Conservation (phyloP, 331 rosid genomes). For the Rosa hybrid region DNA sequence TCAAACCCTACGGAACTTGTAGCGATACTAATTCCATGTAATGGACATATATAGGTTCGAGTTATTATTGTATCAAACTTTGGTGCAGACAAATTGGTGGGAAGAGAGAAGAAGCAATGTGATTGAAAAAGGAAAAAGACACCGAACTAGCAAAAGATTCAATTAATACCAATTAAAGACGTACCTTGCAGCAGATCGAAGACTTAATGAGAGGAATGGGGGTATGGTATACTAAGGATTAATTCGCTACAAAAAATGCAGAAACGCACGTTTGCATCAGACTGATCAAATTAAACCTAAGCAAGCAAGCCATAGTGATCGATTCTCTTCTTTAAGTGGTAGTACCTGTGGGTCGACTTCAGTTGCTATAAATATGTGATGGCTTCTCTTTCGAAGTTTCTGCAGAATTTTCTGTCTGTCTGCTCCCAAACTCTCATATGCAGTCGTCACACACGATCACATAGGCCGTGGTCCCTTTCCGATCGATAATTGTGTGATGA, state of each 20-base stretch:
- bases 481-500: conserved; percentile 1
- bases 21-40: neutral
- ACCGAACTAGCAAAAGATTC: conserved; percentile 17
- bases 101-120: conserved; percentile 48
- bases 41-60: neutral
- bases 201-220: conserved; percentile 31
- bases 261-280: conserved; percentile 4
- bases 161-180: conserved; percentile 32
- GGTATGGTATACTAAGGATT: neutral
- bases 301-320: conserved; percentile 10
- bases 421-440: conserved; percentile 37
- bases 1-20: neutral
- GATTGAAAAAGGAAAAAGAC: conserved; percentile 48
- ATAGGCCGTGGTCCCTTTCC: conserved; percentile 41
- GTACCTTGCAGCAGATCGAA: conserved; percentile 28
- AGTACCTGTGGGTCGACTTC: conserved; percentile 50
- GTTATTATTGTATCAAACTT: conserved; percentile 27
- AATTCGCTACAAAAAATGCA: conserved; percentile 4
- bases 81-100: conserved; percentile 67
- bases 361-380: conserved; percentile 64
- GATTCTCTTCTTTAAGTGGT: neutral
- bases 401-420: conserved; percentile 59
- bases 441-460: neutral
- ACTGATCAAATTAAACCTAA: neutral
- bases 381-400: conserved; percentile 57